These are phyloP conservation scores for Ogataea parapolymorpha DNA, from an alignment of 805 yeast genomes.

Conservation along the genomic window DNA sequence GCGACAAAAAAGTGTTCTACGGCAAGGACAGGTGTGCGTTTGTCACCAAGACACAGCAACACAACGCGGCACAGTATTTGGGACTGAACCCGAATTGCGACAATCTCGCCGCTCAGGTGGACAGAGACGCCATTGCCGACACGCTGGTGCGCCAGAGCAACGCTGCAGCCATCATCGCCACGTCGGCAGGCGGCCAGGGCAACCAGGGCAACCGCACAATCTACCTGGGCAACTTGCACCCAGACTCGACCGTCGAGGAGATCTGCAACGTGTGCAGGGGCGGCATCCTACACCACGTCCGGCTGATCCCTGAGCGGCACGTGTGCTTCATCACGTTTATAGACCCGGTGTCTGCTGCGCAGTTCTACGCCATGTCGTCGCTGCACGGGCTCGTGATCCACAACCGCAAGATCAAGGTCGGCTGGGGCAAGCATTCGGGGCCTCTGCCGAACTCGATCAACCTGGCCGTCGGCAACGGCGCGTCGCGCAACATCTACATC, in stretches of 20 bases:
- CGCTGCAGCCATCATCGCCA: slow-evolving; percentile 96
- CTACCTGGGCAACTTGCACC: slow-evolving; percentile 85
- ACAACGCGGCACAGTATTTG: slow-evolving; percentile 91
- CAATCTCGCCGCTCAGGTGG: slow-evolving; percentile 59
- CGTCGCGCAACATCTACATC: slow-evolving; percentile 87
- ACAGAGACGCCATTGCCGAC: slow-evolving; percentile 59
- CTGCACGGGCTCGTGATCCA: slow-evolving; percentile 85
- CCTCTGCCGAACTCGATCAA: slow-evolving; percentile 84
- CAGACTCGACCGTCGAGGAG: slow-evolving; percentile 84
- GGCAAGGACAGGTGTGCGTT: slow-evolving; percentile 96
- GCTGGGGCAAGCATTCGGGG: slow-evolving; percentile 98
- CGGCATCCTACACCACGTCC: slow-evolving; percentile 81
- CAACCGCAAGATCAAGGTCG: slow-evolving; percentile 82
- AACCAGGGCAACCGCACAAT: slow-evolving; percentile 93
- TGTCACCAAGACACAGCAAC: slow-evolving; percentile 92
- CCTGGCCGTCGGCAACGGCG: slow-evolving; percentile 89
- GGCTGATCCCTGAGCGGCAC: slow-evolving; percentile 78
- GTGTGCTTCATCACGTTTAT: slow-evolving; percentile 93
- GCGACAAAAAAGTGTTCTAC: slow-evolving; percentile 75
- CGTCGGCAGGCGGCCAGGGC: slow-evolving; percentile 89
- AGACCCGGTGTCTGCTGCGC: slow-evolving; percentile 97
- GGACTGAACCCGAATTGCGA: slow-evolving; percentile 90
- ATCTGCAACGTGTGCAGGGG: slow-evolving; percentile 96
- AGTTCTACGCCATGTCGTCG: slow-evolving; percentile 91
- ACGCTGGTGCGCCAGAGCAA: slow-evolving; percentile 90